phyloP scores from a whole-genome alignment of 1,139 yeast genomes.

The Waltiozyma solani region DNA sequence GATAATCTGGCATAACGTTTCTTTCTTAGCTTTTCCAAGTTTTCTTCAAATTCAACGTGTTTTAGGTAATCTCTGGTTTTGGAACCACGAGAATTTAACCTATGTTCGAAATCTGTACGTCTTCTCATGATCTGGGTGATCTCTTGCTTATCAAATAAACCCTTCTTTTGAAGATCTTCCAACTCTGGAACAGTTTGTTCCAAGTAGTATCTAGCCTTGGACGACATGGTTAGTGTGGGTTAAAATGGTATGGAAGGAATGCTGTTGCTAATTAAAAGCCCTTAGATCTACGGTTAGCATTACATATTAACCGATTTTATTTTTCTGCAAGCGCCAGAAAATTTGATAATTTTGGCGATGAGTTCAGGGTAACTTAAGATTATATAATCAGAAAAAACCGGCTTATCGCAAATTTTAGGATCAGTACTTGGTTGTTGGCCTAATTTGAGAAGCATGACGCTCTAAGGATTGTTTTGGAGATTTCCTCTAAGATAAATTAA shows the following conservation, averaged over 20 bases:
- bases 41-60: slow-evolving; percentile 75
- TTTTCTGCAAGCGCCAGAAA: not conserved
- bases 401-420: too few species aligned
- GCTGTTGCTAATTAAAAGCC: too few species aligned
- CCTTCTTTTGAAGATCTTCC: slow-evolving; percentile 76
- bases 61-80: slow-evolving; percentile 67
- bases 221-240: not conserved
- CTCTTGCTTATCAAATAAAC: slow-evolving; percentile 73
- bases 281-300: too few species aligned
- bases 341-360: not conserved
- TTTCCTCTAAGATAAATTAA: too few species aligned
- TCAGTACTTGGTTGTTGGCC: too few species aligned
- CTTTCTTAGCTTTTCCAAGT: slow-evolving; percentile 67
- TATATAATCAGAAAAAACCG: not conserved
- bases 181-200: slow-evolving; percentile 89
- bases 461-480: too few species aligned
- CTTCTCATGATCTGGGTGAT: slow-evolving; percentile 81
- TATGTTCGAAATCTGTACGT: slow-evolving; percentile 92
- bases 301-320: not conserved
- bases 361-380: not conserved
- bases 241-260: not conserved
- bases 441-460: too few species aligned
- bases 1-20: slow-evolving; percentile 61
- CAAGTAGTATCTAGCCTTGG: slow-evolving; percentile 65
- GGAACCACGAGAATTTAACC: slow-evolving; percentile 79